phyloP scores from a whole-genome alignment of 306 rosid species.

The Glycine tomentella region DNA sequence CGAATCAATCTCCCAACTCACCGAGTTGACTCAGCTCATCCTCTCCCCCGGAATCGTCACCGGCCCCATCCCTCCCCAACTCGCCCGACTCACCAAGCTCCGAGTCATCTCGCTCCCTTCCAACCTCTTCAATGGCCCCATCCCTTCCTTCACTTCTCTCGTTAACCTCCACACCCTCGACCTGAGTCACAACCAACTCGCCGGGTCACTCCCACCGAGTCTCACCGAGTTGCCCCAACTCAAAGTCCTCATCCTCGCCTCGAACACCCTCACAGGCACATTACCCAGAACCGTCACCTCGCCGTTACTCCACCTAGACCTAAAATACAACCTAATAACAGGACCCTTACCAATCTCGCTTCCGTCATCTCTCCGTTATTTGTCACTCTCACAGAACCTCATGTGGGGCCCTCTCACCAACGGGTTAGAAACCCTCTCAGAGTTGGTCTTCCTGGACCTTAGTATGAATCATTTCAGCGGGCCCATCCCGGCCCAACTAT shows the following conservation, averaged over 20 bases:
- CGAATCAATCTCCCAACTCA: constrained; percentile 53
- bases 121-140: constrained; percentile 73
- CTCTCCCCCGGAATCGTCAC: constrained; percentile 85
- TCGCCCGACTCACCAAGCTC: constrained; percentile 59
- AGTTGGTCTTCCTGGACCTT: constrained; percentile 66
- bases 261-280: constrained; percentile 55
- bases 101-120: constrained; percentile 70
- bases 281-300: constrained; percentile 54
- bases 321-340: constrained; percentile 56
- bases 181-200: constrained; percentile 71
- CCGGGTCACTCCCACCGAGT: constrained; percentile 63
- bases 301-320: constrained; percentile 69
- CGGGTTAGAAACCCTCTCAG: constrained; percentile 54
- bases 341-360: constrained; percentile 58
- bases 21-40: constrained; percentile 75
- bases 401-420: constrained; percentile 68
- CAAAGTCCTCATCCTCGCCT: constrained; percentile 66
- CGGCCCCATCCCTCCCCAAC: constrained; percentile 67
- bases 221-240: constrained; percentile 57
- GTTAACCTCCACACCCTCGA: constrained; percentile 78
- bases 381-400: constrained; percentile 61
- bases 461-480: constrained; percentile 68
- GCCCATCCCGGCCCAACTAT: constrained; percentile 67
- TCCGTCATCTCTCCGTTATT: constrained; percentile 73
- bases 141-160: constrained; percentile 62